These are phyloP conservation scores for Aspergillus ruber DNA, from an alignment of 2,329 filamentous ascomycete genomes.

Conservation along the genomic window DNA sequence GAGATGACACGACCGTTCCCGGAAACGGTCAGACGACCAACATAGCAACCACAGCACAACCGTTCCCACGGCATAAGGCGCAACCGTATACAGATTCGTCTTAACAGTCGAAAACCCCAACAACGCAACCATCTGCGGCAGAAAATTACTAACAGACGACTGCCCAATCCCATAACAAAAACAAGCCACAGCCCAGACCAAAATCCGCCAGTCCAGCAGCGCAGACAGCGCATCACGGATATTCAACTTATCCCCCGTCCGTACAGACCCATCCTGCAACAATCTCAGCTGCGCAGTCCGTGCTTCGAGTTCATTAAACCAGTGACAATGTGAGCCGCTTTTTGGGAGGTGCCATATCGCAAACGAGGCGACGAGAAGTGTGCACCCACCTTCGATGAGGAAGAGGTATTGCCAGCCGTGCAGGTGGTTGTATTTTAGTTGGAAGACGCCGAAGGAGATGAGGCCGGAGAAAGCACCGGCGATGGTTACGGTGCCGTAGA, in stretches of 20 bases:
- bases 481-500: conserved; percentile 4
- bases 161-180: conserved; percentile 5
- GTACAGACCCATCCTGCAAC: conserved; percentile 5
- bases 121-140: conserved; percentile 5
- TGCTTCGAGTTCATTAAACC: conserved; percentile 2
- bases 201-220: conserved; percentile 2
- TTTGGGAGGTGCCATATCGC: neutral
- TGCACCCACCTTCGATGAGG: conserved; percentile 18
- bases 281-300: conserved; percentile 1
- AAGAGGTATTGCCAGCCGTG: conserved; percentile 17
- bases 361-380: conserved; percentile 8
- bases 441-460: conserved; percentile 19
- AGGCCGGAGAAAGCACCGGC: conserved; percentile 15
- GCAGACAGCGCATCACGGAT: neutral
- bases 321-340: conserved; percentile 2
- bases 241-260: neutral
- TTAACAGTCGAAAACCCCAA: conserved; percentile 15
- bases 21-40: conserved; percentile 13
- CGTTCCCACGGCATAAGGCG: conserved; percentile 5
- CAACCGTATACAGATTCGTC: conserved; percentile 13
- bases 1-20: conserved; percentile 14
- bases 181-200: conserved; percentile 11
- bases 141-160: conserved; percentile 3
- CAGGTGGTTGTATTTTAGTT: conserved; percentile 9
- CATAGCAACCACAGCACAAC: conserved; percentile 7